phyloP scores from a whole-genome alignment of 2,329 filamentous ascomycete species.

The Aureobasidium sp. region DNA sequence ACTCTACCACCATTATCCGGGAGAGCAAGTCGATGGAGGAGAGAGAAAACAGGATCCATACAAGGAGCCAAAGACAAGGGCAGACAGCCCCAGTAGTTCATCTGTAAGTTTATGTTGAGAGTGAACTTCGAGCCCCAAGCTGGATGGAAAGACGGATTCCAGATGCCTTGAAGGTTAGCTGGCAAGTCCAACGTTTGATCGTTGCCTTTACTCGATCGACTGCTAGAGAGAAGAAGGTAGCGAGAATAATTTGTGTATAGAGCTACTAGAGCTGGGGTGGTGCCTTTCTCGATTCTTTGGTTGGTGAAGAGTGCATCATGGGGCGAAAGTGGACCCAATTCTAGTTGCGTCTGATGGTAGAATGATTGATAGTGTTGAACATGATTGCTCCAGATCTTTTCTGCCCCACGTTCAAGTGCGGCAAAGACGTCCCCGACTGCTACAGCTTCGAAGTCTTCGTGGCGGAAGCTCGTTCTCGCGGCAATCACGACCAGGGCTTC shows the following conservation, averaged over 20 bases:
- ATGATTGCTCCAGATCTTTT: not conserved
- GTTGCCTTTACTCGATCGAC: conserved; percentile 31
- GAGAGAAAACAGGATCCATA: conserved; percentile 35
- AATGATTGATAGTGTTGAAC: conserved; percentile 16
- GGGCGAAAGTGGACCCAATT: conserved; percentile 28
- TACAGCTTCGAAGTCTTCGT: not conserved
- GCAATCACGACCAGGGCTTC: conserved; percentile 32
- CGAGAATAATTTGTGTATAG: conserved; percentile 33
- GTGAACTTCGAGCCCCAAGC: conserved; percentile 44
- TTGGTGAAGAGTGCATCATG: conserved; percentile 19
- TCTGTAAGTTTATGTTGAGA: conserved; percentile 46
- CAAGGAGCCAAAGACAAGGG: conserved; percentile 27
- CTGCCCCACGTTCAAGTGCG: not conserved
- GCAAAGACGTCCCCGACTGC: not conserved
- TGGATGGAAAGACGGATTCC: conserved; percentile 36
- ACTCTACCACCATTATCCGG: conserved; percentile 23
- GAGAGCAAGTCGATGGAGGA: conserved; percentile 30
- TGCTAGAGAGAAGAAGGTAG: conserved; percentile 23
- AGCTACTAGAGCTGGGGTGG: conserved; percentile 15
- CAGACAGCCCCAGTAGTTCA: conserved; percentile 44
- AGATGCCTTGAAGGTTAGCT: conserved; percentile 39
- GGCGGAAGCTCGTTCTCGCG: conserved; percentile 32
- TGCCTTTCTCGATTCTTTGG: not conserved
- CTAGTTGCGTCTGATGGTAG: conserved; percentile 25
- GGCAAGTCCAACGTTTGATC: conserved; percentile 28